Conservation (phyloP, 73 alveolate genomes). For the Paraurostyla sp. region DNA sequence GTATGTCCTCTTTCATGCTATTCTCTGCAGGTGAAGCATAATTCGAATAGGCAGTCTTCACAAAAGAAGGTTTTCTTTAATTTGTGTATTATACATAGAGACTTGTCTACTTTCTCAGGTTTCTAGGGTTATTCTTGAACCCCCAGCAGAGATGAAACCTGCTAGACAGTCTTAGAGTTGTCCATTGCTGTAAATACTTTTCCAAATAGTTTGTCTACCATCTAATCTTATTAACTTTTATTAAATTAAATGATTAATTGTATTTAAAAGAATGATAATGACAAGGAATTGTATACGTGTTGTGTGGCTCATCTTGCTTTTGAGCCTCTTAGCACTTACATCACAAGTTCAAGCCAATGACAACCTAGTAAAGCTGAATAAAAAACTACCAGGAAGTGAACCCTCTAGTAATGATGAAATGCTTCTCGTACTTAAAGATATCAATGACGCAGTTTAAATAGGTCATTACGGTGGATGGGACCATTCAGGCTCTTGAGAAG, state of each 20-base stretch:
- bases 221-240: slow-evolving; percentile 7
- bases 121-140: neutral
- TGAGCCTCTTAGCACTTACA: too few relatives aligned
- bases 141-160: slow-evolving; percentile 9
- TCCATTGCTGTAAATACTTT: slow-evolving; percentile 38
- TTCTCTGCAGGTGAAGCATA: slow-evolving; percentile 50
- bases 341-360: too few relatives aligned
- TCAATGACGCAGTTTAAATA: neutral
- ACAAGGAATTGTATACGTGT: too few relatives aligned
- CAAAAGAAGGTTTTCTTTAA: slow-evolving; percentile 36
- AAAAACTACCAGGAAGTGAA: neutral
- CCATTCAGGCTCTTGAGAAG: slow-evolving; percentile 16
- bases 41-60: slow-evolving; percentile 14
- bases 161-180: slow-evolving; percentile 12
- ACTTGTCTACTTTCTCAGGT: neutral
- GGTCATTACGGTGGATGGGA: slow-evolving; percentile 53
- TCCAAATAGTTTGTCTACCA: slow-evolving; percentile 43
- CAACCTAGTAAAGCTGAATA: too few relatives aligned
- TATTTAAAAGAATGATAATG: neutral
- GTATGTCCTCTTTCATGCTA: slow-evolving; percentile 35
- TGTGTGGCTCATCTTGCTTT: too few relatives aligned
- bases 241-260: neutral
- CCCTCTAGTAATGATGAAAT: neutral
- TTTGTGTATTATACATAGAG: slow-evolving; percentile 8
- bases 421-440: slow-evolving; percentile 39